phyloP scores from a whole-genome alignment of 768 basidiomycete genomes.

The Royoungia palumana region DNA sequence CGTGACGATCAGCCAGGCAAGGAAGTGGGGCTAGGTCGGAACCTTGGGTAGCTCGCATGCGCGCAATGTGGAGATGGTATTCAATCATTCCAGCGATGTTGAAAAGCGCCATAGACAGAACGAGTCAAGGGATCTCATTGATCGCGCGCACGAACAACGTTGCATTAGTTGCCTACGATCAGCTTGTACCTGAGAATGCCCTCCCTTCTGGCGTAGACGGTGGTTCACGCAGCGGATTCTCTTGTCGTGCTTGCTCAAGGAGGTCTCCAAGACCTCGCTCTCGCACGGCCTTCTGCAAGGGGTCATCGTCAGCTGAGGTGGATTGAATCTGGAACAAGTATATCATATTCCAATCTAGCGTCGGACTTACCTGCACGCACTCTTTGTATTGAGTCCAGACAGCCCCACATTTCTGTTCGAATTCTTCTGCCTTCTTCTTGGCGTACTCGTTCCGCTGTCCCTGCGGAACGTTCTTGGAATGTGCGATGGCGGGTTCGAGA shows the following conservation, averaged over 20 bases:
- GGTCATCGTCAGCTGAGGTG: not conserved
- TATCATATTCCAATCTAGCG: not conserved
- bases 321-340: not conserved
- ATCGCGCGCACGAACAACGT: too few species aligned
- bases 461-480: constrained; percentile 36
- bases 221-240: constrained; percentile 70
- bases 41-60: too few species aligned
- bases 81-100: too few species aligned
- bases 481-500: constrained; percentile 70
- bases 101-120: too few species aligned
- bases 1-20: too few species aligned
- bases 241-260: constrained; percentile 74
- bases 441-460: constrained; percentile 59
- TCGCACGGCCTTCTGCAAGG: constrained; percentile 66
- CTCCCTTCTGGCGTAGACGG: constrained; percentile 29
- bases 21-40: too few species aligned
- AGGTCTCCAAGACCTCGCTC: constrained; percentile 74
- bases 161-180: not conserved
- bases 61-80: too few species aligned
- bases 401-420: constrained; percentile 79
- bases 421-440: constrained; percentile 81
- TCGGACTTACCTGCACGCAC: constrained; percentile 72
- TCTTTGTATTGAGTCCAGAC: constrained; percentile 77
- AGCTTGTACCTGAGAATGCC: constrained; percentile 13
- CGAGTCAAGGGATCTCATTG: too few species aligned